phyloP scores from a whole-genome alignment of 2,329 filamentous ascomycete genomes.

The Periconia digitata region DNA sequence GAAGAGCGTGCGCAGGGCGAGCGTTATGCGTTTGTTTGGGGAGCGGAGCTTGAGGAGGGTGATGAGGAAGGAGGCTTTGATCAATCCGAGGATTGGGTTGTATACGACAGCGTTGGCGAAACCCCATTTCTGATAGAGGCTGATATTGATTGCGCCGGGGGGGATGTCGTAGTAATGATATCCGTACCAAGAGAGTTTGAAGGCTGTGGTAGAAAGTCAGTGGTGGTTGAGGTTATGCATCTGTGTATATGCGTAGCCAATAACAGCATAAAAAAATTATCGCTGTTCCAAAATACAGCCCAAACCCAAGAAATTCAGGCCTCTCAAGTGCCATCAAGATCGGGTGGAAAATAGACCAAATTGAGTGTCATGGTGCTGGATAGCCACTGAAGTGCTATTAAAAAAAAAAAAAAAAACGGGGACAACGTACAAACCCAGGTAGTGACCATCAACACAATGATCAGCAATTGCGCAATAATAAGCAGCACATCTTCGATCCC shows the following conservation, averaged over 20 bases:
- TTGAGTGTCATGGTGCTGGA: too few species aligned
- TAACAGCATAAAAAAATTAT: too few species aligned
- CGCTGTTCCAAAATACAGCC: too few species aligned
- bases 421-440: slow-evolving; percentile 7
- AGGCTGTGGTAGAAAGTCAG: neutral
- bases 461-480: slow-evolving; percentile 6
- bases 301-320: too few species aligned
- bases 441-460: slow-evolving; percentile 3
- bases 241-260: too few species aligned
- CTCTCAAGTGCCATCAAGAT: too few species aligned
- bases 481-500: slow-evolving; percentile 11
- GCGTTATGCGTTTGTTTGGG: slow-evolving; percentile 16
- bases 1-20: slow-evolving; percentile 16
- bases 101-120: slow-evolving; percentile 19
- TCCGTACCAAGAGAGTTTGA: slow-evolving; percentile 13
- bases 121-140: slow-evolving; percentile 12
- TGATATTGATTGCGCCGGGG: slow-evolving; percentile 9
- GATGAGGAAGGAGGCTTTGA: slow-evolving; percentile 21
- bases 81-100: slow-evolving; percentile 21
- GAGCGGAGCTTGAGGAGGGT: slow-evolving; percentile 21
- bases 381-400: neutral
- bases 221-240: neutral
- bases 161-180: slow-evolving; percentile 18
- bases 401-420: neutral
- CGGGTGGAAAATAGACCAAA: too few species aligned